Conservation (phyloP, 768 basidiomycete species). For the Naganishia antarctica region DNA sequence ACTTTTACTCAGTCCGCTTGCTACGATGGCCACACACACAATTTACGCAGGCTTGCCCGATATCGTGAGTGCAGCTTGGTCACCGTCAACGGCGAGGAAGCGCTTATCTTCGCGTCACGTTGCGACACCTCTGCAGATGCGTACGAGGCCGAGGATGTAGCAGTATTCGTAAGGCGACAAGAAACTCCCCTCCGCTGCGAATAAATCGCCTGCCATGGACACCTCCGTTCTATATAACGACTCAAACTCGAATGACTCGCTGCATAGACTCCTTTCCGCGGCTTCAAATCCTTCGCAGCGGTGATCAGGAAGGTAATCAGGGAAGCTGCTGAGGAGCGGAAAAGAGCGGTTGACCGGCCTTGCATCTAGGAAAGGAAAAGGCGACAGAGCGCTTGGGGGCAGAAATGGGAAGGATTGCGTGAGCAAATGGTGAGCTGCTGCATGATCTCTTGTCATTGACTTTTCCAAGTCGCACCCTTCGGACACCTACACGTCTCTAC, state of each 20-base stretch:
- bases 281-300: no score
- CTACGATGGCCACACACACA: no score
- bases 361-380: slow-evolving; percentile 32
- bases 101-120: neutral
- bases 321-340: neutral
- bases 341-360: slow-evolving; percentile 35
- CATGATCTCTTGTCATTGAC: no score
- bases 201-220: neutral
- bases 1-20: no score
- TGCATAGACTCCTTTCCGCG: slow-evolving; percentile 25
- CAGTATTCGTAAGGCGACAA: slow-evolving; percentile 32
- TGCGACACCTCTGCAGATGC: slow-evolving; percentile 49
- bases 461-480: no score
- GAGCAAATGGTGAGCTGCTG: neutral
- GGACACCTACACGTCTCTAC: slow-evolving; percentile 34
- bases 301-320: neutral
- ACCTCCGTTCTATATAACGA: slow-evolving; percentile 27
- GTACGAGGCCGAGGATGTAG: slow-evolving; percentile 48
- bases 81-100: neutral
- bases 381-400: slow-evolving; percentile 40
- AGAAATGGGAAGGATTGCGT: slow-evolving; percentile 24
- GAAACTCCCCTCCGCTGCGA: no score
- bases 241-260: slow-evolving; percentile 26
- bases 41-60: slow-evolving; percentile 48
- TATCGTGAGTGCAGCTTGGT: slow-evolving; percentile 40